phyloP scores from a whole-genome alignment of 1,284 basidiomycete genomes.

The Ceratobasidium sp. region DNA sequence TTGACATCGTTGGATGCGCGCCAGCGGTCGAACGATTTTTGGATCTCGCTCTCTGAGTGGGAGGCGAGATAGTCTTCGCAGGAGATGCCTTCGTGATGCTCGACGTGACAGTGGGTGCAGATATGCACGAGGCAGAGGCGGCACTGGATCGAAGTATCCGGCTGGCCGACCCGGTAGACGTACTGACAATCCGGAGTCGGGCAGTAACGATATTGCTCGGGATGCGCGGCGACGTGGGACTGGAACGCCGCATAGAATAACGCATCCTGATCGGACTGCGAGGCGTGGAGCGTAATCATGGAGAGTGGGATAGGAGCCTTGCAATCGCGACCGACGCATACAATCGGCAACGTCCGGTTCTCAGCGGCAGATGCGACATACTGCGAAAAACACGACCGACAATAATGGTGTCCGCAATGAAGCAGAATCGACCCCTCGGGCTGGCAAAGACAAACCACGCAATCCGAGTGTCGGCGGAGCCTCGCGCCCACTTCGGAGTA shows the following conservation, averaged over 20 bases:
- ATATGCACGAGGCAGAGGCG: conserved; percentile 77
- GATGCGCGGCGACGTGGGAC: conserved; percentile 59
- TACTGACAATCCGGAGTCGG: conserved; percentile 57
- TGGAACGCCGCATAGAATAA: conserved; percentile 61
- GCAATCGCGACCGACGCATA: conserved; percentile 60
- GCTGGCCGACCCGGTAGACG: conserved; percentile 59
- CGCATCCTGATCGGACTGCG: conserved; percentile 58
- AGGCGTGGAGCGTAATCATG: conserved; percentile 60
- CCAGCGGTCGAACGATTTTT: conserved; percentile 71
- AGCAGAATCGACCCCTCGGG: conserved; percentile 24
- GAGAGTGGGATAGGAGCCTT: conserved; percentile 58
- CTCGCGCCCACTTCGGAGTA: conserved; percentile 13
- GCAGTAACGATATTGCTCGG: conserved; percentile 64
- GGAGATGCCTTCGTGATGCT: conserved; percentile 73
- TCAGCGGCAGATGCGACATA: conserved; percentile 58
- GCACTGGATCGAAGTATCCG: conserved; percentile 71
- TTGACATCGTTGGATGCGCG: conserved; percentile 71
- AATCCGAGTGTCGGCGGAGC: conserved; percentile 34
- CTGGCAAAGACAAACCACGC: conserved; percentile 46
- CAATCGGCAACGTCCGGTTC: conserved; percentile 52
- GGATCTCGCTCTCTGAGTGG: conserved; percentile 59
- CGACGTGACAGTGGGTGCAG: conserved; percentile 73
- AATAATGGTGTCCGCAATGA: conserved; percentile 65
- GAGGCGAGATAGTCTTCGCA: conserved; percentile 66
- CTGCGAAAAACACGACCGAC: conserved; percentile 63